Evolutionary conservation across 495 filamentous ascomycete species (phyloP).

Genomic region (Pseudoneurospora amorphoporcata): DNA sequence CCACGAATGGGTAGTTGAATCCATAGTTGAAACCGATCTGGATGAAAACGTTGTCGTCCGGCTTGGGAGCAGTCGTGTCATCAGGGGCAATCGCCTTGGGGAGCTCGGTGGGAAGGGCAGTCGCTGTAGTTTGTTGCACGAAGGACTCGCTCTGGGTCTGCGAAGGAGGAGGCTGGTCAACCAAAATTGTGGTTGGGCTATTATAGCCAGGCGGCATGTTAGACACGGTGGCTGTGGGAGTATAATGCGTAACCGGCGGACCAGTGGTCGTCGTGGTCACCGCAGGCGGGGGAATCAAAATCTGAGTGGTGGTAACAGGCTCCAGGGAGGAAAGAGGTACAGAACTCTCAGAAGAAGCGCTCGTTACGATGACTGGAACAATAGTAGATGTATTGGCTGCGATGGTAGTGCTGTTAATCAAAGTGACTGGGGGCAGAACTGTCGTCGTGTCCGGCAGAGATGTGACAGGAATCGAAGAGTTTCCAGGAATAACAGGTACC

Average conservation of each 20-base stretch:
- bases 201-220: constrained; percentile 28
- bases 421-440: neutral
- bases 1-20: constrained; percentile 79
- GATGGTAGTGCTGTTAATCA: neutral
- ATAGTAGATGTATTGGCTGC: neutral
- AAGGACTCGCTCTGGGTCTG: constrained; percentile 15
- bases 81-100: constrained; percentile 67
- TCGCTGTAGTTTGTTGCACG: constrained; percentile 20
- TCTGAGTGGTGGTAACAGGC: neutral
- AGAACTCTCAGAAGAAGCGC: neutral
- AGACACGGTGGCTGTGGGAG: constrained; percentile 29
- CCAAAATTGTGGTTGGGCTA: constrained; percentile 31
- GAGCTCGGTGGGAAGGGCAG: constrained; percentile 49
- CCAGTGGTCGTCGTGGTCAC: neutral
- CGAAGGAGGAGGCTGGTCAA: constrained; percentile 24
- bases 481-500: neutral
- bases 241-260: constrained; percentile 26
- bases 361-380: neutral
- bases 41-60: constrained; percentile 54
- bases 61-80: constrained; percentile 21
- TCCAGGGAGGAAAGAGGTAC: neutral
- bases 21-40: constrained; percentile 75
- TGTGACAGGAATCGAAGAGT: neutral
- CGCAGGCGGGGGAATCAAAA: neutral
- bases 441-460: neutral